Evolutionary conservation across 495 filamentous ascomycete species (phyloP).

Genomic region (Staphylotrichum longicolle): DNA sequence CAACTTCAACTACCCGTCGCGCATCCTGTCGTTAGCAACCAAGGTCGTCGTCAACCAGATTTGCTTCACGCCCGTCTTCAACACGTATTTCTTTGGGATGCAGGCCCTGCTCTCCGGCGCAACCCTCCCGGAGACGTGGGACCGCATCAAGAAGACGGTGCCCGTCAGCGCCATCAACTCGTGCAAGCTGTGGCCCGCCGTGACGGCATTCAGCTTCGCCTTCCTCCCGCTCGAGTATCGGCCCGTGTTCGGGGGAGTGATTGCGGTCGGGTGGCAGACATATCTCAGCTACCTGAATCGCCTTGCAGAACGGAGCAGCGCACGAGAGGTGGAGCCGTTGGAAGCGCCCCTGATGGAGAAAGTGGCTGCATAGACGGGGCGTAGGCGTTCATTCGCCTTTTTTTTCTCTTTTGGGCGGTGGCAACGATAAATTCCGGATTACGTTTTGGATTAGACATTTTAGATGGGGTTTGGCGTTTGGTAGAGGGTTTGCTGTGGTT

Average conservation of each 20-base stretch:
- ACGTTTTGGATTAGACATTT: not conserved
- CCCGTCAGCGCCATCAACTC: conserved; percentile 74
- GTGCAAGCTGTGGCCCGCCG: conserved; percentile 85
- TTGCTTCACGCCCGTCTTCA: conserved; percentile 83
- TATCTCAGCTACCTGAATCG: conserved; percentile 83
- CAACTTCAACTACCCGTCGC: conserved; percentile 77
- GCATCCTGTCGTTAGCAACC: conserved; percentile 62
- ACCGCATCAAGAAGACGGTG: conserved; percentile 71
- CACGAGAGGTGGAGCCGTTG: not conserved
- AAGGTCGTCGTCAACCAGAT: conserved; percentile 82
- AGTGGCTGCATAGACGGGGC: conserved; percentile 18
- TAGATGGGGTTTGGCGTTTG: conserved; percentile 1
- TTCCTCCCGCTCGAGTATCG: conserved; percentile 76
- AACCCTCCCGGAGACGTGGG: conserved; percentile 57
- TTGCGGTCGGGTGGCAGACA: conserved; percentile 88
- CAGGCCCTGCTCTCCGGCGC: conserved; percentile 65
- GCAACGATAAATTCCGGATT: not conserved
- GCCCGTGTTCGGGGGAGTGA: conserved; percentile 69
- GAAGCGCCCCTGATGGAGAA: not conserved
- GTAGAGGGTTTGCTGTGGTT: not conserved
- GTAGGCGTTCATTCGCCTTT: not conserved
- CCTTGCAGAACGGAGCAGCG: conserved; percentile 52
- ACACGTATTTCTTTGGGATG: conserved; percentile 87
- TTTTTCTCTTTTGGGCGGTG: not conserved
- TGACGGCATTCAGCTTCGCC: conserved; percentile 84